Conservation (phyloP, 2,329 filamentous ascomycete genomes). For the Waltergamsia citrina region DNA sequence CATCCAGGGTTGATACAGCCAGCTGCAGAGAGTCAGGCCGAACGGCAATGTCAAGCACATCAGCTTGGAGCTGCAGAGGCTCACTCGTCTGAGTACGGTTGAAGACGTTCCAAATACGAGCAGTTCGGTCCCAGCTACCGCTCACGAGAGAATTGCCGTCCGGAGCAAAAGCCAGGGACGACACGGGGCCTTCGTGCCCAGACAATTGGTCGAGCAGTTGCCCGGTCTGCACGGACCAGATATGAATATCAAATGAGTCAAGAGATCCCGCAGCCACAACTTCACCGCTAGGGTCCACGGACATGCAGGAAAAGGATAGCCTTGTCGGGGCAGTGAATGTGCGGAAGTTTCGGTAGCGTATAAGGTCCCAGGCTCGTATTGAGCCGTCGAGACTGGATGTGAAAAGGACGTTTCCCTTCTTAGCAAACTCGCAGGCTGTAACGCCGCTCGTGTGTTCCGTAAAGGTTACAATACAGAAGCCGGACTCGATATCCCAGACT, state of each 20-base stretch:
- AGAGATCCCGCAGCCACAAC: conserved; percentile 91
- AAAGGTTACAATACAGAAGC: conserved; percentile 97
- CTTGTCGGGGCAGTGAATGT: conserved; percentile 92
- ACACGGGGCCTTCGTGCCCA: conserved; percentile 91
- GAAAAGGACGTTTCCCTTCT: conserved; percentile 90
- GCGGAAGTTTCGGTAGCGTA: conserved; percentile 92
- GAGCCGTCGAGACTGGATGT: conserved; percentile 93
- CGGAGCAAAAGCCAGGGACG: conserved; percentile 77
- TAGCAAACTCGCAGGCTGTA: conserved; percentile 89
- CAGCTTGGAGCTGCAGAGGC: conserved; percentile 82
- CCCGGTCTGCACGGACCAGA: conserved; percentile 97
- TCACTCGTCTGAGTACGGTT: conserved; percentile 90
- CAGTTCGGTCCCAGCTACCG: conserved; percentile 94
- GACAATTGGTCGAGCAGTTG: conserved; percentile 85
- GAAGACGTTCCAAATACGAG: conserved; percentile 94
- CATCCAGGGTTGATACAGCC: conserved; percentile 85
- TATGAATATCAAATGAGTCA: conserved; percentile 94
- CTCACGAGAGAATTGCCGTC: conserved; percentile 78
- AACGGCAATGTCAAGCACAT: conserved; percentile 79
- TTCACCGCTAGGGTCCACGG: conserved; percentile 95
- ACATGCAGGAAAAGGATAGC: conserved; percentile 85
- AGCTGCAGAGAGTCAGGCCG: conserved; percentile 87
- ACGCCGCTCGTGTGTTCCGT: conserved; percentile 94
- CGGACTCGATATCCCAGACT: conserved; percentile 93
- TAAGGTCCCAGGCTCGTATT: conserved; percentile 89